Base-by-base conservation (phyloP, 345 rosid genomes). In the Gossypium ekmanianum region DNA sequence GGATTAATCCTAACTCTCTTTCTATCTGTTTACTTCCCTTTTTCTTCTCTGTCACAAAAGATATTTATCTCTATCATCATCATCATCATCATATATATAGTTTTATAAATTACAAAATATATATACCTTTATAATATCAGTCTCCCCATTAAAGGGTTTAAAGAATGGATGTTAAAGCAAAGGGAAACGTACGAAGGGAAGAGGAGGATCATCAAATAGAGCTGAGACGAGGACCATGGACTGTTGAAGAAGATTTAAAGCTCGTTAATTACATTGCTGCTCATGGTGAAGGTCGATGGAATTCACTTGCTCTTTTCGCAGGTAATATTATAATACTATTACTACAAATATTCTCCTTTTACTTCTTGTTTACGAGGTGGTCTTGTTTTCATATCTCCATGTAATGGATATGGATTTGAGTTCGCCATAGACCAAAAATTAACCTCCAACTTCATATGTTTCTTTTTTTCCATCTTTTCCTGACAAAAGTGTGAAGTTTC, bases 201-300 rank as follows among this genome's bases (percentile, higher is more conserved):
- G 90, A 90, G 27, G 90, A 90, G 56, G 92, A 90, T 22, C 87
- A 85, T 4, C 70, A 82, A 57, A 58, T 73, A 82, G 90, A 87
- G 67, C 77, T 94, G 9, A 84, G 94, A 68, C 78, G 97, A 77
- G 98, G 98, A 9, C 98, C 98, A 1, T 94, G 98, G 98, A 90
- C 92, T 0, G 85, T 87, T 61, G 97, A 94, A 78, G 98, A 94
- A 82, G 97, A 94, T 79, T 79, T 86, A 65, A 90, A 89, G 72
- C 97, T 94, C 80, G 81, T 90, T 47, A 85, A 91, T 86, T 90
- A 90, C 89, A 90, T 94, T 85, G 80, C 90, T 76, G 61, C 81
- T 63, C 91, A 94, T 11, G 97, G 97, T 27, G 97, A 94, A 73
- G 98, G 98, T 54, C 90, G 97, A 70, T 94, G 98, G 98, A 94